phyloP scores from a whole-genome alignment of 805 yeast species.

The Candida sakaeoensis region DNA sequence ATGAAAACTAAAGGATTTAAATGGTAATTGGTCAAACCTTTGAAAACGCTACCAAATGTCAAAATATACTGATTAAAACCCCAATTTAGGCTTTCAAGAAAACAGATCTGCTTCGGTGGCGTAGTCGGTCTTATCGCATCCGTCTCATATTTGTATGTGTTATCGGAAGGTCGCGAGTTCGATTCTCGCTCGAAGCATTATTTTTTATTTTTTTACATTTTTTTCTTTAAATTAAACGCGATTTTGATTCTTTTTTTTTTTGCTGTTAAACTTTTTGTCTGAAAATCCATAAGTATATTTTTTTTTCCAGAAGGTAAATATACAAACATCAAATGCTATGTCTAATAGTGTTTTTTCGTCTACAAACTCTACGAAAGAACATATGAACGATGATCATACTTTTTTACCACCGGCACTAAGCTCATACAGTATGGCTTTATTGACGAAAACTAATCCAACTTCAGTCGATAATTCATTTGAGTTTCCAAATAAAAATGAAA shows the following conservation, averaged over 20 bases:
- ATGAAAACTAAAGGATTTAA: too few relatives aligned
- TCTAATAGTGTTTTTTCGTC: conserved; percentile 5
- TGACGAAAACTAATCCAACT: conserved; percentile 27
- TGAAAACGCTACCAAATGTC: too few relatives aligned
- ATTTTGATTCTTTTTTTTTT: too few relatives aligned
- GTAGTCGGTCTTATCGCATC: conserved; percentile 24
- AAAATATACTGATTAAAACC: too few relatives aligned
- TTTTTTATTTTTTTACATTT: conserved; percentile 1
- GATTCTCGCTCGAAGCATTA: conserved; percentile 45
- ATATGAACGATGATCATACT: conserved; percentile 44
- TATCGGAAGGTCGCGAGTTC: conserved; percentile 47
- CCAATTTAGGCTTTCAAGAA: too few relatives aligned
- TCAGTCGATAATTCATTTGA: conserved; percentile 28
- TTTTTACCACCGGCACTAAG: conserved; percentile 60
- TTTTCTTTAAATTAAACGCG: not conserved
- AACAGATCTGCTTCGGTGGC: conserved; percentile 17
- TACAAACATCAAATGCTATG: conserved; percentile 4
- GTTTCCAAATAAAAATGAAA: conserved; percentile 21
- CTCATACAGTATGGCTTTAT: conserved; percentile 52
- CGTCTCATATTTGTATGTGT: conserved; percentile 27
- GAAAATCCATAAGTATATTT: too few relatives aligned
- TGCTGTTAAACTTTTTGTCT: not conserved
- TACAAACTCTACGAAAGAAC: conserved; percentile 5
- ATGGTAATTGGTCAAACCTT: too few relatives aligned
- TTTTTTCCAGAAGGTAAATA: not conserved